Evolutionary conservation across 345 rosid species (phyloP).

Genomic region (Pugionium dolabratum): DNA sequence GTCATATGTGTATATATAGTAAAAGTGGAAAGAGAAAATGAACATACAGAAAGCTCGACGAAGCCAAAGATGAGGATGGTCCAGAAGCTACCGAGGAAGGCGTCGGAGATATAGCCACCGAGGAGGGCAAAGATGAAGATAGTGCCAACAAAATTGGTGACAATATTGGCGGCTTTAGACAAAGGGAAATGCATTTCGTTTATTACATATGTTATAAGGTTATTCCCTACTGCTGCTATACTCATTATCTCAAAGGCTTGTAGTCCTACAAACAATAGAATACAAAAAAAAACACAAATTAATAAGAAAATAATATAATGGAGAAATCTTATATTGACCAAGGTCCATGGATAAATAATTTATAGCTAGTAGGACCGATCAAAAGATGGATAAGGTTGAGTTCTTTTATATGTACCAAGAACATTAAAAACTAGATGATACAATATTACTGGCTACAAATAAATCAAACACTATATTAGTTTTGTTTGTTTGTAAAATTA

Average conservation of each 20-base stretch:
- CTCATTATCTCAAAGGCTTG: slow-evolving; percentile 97
- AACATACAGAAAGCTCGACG: slow-evolving; percentile 84
- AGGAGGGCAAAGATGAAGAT: slow-evolving; percentile 81
- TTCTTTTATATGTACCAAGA: slow-evolving; percentile 25
- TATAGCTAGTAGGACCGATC: slow-evolving; percentile 30
- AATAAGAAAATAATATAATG: slow-evolving; percentile 9
- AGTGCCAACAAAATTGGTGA: slow-evolving; percentile 93
- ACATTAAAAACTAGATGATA: too few species aligned
- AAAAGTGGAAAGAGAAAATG: too few species aligned
- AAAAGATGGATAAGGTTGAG: slow-evolving; percentile 24
- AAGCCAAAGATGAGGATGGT: slow-evolving; percentile 92
- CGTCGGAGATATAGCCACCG: slow-evolving; percentile 93
- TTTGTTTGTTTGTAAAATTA: too few species aligned
- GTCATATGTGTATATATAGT: too few species aligned
- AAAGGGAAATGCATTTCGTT: slow-evolving; percentile 93
- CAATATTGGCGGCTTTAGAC: slow-evolving; percentile 82
- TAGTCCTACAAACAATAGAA: slow-evolving; percentile 51
- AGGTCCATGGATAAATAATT: slow-evolving; percentile 4
- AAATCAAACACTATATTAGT: too few species aligned
- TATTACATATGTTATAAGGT: slow-evolving; percentile 90
- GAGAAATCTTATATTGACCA: not conserved
- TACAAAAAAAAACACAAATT: not conserved
- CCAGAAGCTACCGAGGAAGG: slow-evolving; percentile 92
- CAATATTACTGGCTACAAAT: too few species aligned
- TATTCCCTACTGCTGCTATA: slow-evolving; percentile 97